Evolutionary conservation across 2,329 filamentous ascomycete genomes (phyloP).

Genomic region (Botrytis squamosa): DNA sequence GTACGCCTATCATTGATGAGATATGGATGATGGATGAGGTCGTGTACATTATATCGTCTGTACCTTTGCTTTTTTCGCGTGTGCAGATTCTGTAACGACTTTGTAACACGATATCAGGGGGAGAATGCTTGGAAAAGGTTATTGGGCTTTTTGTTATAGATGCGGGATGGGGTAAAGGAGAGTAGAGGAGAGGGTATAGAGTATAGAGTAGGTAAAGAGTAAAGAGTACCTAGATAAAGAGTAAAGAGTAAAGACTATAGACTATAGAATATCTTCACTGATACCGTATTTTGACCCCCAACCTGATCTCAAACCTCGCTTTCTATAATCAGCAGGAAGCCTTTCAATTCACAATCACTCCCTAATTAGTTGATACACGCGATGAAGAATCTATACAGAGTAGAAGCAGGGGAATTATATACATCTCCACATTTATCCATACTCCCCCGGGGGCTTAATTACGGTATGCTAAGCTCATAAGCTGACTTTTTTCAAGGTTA

Average conservation of each 20-base stretch:
- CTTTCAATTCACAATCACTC: too few species aligned
- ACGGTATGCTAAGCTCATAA: not conserved
- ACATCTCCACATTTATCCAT: not conserved
- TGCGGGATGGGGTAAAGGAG: too few species aligned
- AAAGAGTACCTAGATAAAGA: too few species aligned
- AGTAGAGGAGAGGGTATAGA: too few species aligned
- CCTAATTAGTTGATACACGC: too few species aligned
- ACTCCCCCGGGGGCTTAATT: not conserved
- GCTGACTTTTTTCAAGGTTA: not conserved
- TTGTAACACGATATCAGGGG: not conserved
- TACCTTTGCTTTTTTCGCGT: not conserved
- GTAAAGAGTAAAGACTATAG: too few species aligned
- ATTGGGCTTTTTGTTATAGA: not conserved
- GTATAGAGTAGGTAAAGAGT: too few species aligned
- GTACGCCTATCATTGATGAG: not conserved
- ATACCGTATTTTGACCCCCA: not conserved
- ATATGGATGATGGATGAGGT: too few species aligned
- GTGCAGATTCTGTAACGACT: constrained; percentile 4
- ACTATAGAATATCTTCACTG: not conserved
- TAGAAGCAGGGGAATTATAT: not conserved
- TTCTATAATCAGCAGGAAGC: not conserved
- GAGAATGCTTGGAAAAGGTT: not conserved
- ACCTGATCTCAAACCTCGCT: not conserved
- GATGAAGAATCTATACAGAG: not conserved
- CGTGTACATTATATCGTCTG: too few species aligned